Conservation (phyloP, 768 basidiomycete species). For the Ramaria sp. region DNA sequence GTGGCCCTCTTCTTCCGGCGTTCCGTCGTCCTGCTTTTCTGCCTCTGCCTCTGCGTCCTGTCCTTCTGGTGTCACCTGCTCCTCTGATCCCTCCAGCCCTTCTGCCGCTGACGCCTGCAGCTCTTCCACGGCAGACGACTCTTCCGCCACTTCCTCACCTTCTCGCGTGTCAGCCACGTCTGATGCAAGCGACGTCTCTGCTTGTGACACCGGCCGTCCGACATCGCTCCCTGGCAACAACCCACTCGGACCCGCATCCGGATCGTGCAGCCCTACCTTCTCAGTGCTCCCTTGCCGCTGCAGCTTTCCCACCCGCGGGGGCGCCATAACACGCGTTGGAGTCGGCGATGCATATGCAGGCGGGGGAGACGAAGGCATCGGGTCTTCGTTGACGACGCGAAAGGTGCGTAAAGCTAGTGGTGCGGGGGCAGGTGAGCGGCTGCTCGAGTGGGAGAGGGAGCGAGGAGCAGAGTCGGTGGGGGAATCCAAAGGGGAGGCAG, state of each 20-base stretch:
- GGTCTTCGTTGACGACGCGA: slow-evolving; percentile 7
- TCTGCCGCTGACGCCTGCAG: no score
- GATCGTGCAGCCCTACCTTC: neutral
- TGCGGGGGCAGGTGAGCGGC: neutral
- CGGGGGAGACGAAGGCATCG: slow-evolving; percentile 1
- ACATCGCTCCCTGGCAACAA: neutral
- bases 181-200: neutral
- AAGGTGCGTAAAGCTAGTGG: neutral
- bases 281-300: neutral
- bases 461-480: neutral
- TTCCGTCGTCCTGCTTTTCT: neutral
- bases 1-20: neutral
- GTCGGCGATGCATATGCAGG: slow-evolving; percentile 5
- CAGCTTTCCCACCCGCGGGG: neutral
- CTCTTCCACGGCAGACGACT: no score
- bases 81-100: no score
- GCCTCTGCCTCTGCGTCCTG: neutral
- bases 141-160: no score
- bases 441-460: neutral
- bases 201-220: neutral
- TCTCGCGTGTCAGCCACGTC: no score
- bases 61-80: neutral
- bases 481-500: neutral
- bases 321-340: neutral
- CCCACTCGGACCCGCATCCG: neutral